Percentiles rank a stretch among this genome's conserved stretches.
These are phyloP conservation scores for Liquidambar formosana DNA, from an alignment of 164 flowering plant genomes.

Conservation along the genomic window DNA sequence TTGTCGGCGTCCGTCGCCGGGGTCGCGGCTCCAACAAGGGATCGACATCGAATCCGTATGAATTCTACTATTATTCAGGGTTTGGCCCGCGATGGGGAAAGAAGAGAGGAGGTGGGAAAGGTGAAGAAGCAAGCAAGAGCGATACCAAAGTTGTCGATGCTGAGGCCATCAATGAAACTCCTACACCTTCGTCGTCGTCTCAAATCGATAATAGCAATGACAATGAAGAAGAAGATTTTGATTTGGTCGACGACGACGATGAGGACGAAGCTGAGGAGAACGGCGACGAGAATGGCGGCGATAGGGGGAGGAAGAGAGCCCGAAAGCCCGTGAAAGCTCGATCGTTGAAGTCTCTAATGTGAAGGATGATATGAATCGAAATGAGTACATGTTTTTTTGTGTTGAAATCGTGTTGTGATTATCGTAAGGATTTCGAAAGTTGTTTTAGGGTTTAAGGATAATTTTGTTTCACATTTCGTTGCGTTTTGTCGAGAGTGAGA, in stretches of 20 bases:
- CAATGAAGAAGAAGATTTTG: slow-evolving; percentile 12
- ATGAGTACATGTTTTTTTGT: background rate
- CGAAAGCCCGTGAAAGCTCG: slow-evolving; percentile 66
- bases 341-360: slow-evolving; percentile 63
- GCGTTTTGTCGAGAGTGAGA: slow-evolving; percentile 16
- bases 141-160: background rate
- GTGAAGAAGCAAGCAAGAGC: background rate
- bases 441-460: background rate
- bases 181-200: slow-evolving; percentile 4
- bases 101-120: slow-evolving; percentile 30
- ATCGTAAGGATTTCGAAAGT: background rate
- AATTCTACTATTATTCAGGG: slow-evolving; percentile 72
- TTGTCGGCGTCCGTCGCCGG: slow-evolving; percentile 8
- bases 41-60: slow-evolving; percentile 30
- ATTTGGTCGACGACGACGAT: slow-evolving; percentile 6
- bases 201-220: slow-evolving; percentile 3
- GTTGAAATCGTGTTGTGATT: slow-evolving; percentile 3
- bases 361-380: slow-evolving; percentile 7
- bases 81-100: slow-evolving; percentile 76
- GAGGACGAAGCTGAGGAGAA: slow-evolving; percentile 26
- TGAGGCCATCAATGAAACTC: background rate
- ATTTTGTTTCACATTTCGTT: slow-evolving; percentile 6
- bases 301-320: slow-evolving; percentile 29
- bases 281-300: slow-evolving; percentile 6
- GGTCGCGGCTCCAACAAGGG: slow-evolving; percentile 18